Percentiles rank a stretch among this genome's conserved stretches.
phyloP scores from a whole-genome alignment of 805 yeast genomes.

The Yamadazyma nakazawae region DNA sequence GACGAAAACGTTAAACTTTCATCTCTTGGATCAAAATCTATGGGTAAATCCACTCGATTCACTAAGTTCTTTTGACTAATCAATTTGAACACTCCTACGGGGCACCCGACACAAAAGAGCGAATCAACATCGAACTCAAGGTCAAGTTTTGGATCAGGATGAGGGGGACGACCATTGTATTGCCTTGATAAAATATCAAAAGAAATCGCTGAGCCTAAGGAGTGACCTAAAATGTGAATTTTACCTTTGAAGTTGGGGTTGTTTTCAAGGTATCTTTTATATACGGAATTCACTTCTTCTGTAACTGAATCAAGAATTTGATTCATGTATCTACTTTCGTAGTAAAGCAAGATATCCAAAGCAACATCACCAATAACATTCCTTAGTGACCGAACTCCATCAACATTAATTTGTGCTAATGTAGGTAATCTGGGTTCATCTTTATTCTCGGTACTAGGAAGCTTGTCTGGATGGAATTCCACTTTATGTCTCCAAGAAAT shows the following conservation, averaged over 20 bases:
- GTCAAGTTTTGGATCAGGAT: constrained; percentile 31
- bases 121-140: constrained; percentile 72
- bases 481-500: constrained; percentile 86
- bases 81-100: constrained; percentile 81
- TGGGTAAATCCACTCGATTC: constrained; percentile 29
- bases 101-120: constrained; percentile 83
- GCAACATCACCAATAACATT: constrained; percentile 82
- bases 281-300: constrained; percentile 60
- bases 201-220: constrained; percentile 82
- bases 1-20: constrained; percentile 22
- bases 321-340: constrained; percentile 63
- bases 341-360: constrained; percentile 75
- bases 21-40: constrained; percentile 21
- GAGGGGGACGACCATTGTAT: constrained; percentile 25
- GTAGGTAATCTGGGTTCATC: constrained; percentile 51
- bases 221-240: constrained; percentile 84
- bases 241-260: constrained; percentile 78
- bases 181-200: constrained; percentile 68
- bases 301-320: constrained; percentile 63
- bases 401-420: constrained; percentile 67
- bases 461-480: constrained; percentile 52
- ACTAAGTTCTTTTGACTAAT: constrained; percentile 62
- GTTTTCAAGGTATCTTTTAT: constrained; percentile 51
- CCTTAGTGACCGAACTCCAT: constrained; percentile 73
- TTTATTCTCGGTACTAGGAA: constrained; percentile 23